Evolutionary conservation across 176 grass and related monocot genomes (phyloP), one percentile per base, ranked within the genome.

Genomic region (Raddia guianensis): DNA sequence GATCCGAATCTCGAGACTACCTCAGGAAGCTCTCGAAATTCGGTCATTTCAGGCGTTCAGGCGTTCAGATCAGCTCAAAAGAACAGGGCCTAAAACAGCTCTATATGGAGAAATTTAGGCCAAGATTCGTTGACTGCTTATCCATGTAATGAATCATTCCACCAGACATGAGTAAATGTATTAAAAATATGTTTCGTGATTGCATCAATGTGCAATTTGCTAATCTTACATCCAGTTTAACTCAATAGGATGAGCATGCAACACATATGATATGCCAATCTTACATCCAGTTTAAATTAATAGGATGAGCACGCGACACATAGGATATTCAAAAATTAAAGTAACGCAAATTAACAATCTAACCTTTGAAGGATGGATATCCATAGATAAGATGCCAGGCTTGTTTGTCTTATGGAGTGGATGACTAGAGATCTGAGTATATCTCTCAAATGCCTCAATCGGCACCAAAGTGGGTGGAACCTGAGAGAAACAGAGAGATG

Each of bases 381-480:
- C 97, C 78, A 96, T 86, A 83, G 93, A 89, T 52, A 99, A 89
- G 88, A 99, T 93, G 79, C 91, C 97, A 63, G 97, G 97, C 63
- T 96, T 99, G 69, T 96, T 99, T 58, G 93, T 93, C 85, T 93
- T 99, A 81, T 99, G 97, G 61, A 99, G 92, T 58, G 97, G 93
- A 71, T 99, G 97, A 70, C 93, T 99, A 54, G 91, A 93, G 27
- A 96, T 90, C 71, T 99, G 97, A 57, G 97, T 96, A 27, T 99
- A 96, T 81, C 87, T 88, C 80, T 99, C 93, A 7, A 99, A 54
- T 77, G 79, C 85, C 86, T 96, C 89, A 68, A 96, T 70, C 2
- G 84, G 53, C 21, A 87, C 91, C 82, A 99, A 83, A 58, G 84
- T 91, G 73, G 85, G 77, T 74, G 91, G 76, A 51, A 96, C 82